Conservation (phyloP, 2,329 filamentous ascomycete species). For the Alternaria ventricosa region DNA sequence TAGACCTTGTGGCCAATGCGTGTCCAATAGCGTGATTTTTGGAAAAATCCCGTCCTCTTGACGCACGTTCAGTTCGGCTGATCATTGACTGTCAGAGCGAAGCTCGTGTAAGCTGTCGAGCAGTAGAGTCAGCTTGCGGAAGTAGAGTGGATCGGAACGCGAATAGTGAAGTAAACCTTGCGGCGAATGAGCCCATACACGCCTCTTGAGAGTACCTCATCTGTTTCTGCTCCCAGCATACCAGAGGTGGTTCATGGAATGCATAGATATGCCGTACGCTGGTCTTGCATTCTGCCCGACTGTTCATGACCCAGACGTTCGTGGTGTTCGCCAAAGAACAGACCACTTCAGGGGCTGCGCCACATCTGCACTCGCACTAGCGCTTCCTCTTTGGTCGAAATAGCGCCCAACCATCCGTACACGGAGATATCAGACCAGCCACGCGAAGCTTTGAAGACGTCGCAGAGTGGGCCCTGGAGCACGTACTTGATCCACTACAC, state of each 20-base stretch:
- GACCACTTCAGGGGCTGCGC: slow-evolving; percentile 14
- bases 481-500: background rate
- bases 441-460: background rate
- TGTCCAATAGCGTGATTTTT: slow-evolving; percentile 13
- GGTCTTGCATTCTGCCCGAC: background rate
- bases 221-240: background rate
- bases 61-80: slow-evolving; percentile 3
- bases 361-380: slow-evolving; percentile 7
- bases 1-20: slow-evolving; percentile 8
- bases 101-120: background rate
- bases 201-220: background rate
- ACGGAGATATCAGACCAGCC: slow-evolving; percentile 1
- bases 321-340: slow-evolving; percentile 17
- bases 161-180: background rate
- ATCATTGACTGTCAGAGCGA: background rate
- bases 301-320: background rate
- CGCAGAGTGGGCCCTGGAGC: background rate
- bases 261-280: background rate
- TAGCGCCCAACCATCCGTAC: background rate
- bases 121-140: background rate
- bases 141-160: background rate
- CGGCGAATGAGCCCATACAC: background rate
- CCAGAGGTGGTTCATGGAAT: background rate
- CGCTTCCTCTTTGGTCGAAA: background rate
- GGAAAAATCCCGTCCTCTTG: slow-evolving; percentile 1